A percentile compares a stretch with the other conserved stretches of the same genome.
Conservation (phyloP, 164 flowering plant genomes). For the Magnolia changhungtana region DNA sequence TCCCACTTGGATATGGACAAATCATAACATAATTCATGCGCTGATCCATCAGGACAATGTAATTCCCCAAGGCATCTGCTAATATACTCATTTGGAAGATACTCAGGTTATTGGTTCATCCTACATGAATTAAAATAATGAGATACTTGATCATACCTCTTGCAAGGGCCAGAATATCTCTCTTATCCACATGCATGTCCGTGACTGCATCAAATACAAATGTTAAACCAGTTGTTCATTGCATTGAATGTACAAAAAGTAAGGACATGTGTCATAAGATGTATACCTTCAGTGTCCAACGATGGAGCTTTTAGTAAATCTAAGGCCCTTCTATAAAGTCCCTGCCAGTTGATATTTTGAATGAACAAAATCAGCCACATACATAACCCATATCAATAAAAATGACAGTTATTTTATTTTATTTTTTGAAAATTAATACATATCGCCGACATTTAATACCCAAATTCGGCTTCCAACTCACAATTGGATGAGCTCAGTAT, state of each 20-base stretch:
- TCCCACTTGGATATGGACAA: background rate
- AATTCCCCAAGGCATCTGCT: too few species aligned
- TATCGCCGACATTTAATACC: background rate
- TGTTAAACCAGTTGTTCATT: background rate
- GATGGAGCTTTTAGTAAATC: constrained; percentile 79
- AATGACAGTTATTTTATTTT: too few species aligned
- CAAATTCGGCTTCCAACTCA: background rate
- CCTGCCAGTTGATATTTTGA: constrained; percentile 35
- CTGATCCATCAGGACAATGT: too few species aligned
- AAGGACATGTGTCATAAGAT: background rate
- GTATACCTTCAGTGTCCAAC: constrained; percentile 58
- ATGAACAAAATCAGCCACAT: background rate
- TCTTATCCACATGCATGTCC: constrained; percentile 30
- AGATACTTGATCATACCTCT: constrained; percentile 56
- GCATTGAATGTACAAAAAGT: background rate
- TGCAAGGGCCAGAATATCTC: constrained; percentile 77
- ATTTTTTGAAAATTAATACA: background rate
- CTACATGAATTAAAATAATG: background rate
- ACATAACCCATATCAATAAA: background rate
- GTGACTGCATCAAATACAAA: constrained; percentile 24
- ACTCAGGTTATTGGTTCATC: background rate
- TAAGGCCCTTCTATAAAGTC: constrained; percentile 73
- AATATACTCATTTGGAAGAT: background rate
- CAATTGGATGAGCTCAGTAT: constrained; percentile 4
- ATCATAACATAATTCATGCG: background rate